These are phyloP conservation scores for Psilocybe cyanescens DNA, from an alignment of 768 basidiomycete genomes.

Conservation along the genomic window DNA sequence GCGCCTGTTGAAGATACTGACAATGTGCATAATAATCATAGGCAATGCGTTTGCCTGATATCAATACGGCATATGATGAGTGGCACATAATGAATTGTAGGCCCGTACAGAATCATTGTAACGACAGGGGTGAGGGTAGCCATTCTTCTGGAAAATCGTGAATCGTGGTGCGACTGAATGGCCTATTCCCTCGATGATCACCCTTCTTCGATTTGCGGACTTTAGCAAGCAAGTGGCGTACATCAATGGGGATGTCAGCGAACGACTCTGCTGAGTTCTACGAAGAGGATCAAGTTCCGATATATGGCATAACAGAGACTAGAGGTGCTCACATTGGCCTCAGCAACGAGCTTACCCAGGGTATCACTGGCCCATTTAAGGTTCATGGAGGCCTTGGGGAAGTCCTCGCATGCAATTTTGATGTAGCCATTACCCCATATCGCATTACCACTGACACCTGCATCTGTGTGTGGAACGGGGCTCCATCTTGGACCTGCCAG, in stretches of 20 bases:
- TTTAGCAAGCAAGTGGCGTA: slow-evolving; percentile 77
- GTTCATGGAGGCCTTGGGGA: slow-evolving; percentile 83
- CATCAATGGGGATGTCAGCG: slow-evolving; percentile 77
- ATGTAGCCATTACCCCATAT: slow-evolving; percentile 76
- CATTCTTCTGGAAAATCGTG: slow-evolving; percentile 87
- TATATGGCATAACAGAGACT: slow-evolving; percentile 2
- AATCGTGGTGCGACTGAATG: slow-evolving; percentile 62
- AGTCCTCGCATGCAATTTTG: slow-evolving; percentile 91
- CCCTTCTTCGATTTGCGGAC: slow-evolving; percentile 74
- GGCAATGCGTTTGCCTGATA: background rate
- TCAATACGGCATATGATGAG: background rate
- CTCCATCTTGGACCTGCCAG: slow-evolving; percentile 91
- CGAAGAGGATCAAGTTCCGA: slow-evolving; percentile 10
- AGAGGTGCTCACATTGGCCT: slow-evolving; percentile 76
- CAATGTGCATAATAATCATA: background rate
- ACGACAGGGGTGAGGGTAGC: slow-evolving; percentile 49
- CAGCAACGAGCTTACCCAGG: slow-evolving; percentile 75
- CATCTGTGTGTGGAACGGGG: slow-evolving; percentile 69
- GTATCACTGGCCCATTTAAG: slow-evolving; percentile 93
- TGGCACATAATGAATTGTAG: slow-evolving; percentile 13
- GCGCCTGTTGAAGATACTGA: background rate
- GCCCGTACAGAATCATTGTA: slow-evolving; percentile 13
- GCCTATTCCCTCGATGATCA: slow-evolving; percentile 62
- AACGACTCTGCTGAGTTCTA: slow-evolving; percentile 51
- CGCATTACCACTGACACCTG: slow-evolving; percentile 57